Base-by-base conservation (phyloP, 1,139 yeast genomes). In the Debaryomyces nepalensis region DNA sequence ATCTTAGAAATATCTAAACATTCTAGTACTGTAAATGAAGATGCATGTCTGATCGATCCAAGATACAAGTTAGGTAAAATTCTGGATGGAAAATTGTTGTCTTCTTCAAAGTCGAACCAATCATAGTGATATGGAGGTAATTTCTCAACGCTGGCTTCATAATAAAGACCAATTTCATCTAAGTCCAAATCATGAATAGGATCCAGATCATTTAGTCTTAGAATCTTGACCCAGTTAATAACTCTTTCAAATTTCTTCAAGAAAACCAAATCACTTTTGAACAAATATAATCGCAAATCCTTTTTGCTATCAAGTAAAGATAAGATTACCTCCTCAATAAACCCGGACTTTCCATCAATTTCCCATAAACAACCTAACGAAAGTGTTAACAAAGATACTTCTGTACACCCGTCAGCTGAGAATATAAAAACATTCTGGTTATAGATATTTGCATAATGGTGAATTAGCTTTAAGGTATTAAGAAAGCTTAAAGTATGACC, bases 341-440 rank as follows among this genome's bases (percentile, higher is more conserved):
- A 48, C n/a, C 52, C 52, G 26, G 15, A 14, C 8, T 35, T 30
- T 11, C 26, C 24, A 24, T 35, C 36, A 4, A 26, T 16, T 10
- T 36, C 34, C 26, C 26, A 35, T 11, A 40, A 15, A 22, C 43
- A 40, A 4, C 61, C 61, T 16, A 65, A 48, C 0, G 65, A 49
- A 31, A 69, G 57, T 3, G 63, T 49, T 30, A 70, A 51, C 24
- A 70, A 46, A 4, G 73, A 61, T 27, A 66, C 55, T 1, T 75
- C 75, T 10, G 77, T 69, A 46, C 68, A 71, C 0, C 77, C 76
- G 48, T 71, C 77, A 46, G 61, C 64, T 2, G 66, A 66, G 43
- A 66, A 69, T 4, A 69, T 51, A 41, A 69, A 68, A 2, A 67
- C 58, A 24, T 64, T 57, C 39, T 55, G 44, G 34, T 59, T 55